phyloP scores from a whole-genome alignment of 352 stramenopile genomes.

The Ochromonadaceae sp. region DNA sequence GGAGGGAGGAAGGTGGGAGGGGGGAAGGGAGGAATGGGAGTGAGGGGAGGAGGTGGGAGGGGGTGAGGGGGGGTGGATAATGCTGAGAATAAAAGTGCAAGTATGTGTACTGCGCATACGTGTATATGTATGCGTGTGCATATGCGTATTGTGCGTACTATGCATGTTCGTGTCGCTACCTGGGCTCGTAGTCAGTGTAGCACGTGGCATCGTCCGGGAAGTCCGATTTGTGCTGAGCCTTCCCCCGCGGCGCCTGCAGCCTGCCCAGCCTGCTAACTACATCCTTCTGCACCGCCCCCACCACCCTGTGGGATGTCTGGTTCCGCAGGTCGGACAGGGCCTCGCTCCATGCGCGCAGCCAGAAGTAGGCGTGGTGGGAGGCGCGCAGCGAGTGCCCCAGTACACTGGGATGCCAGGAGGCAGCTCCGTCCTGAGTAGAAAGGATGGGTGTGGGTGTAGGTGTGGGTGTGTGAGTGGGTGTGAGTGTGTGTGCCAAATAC shows the following conservation, averaged over 20 bases:
- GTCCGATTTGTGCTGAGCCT: background rate
- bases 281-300: background rate
- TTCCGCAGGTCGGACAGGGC: background rate
- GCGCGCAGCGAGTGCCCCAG: constrained; percentile 4
- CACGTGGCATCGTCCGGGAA: background rate
- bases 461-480: too few species aligned
- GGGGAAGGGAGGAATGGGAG: too few species aligned
- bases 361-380: constrained; percentile 13
- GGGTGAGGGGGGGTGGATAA: background rate
- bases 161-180: background rate
- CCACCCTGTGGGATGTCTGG: background rate
- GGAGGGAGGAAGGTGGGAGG: too few species aligned
- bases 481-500: too few species aligned
- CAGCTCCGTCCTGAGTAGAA: background rate
- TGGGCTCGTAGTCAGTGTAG: constrained; percentile 11
- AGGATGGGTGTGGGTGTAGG: too few species aligned
- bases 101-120: background rate
- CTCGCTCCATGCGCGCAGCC: background rate
- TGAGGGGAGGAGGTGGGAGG: too few species aligned
- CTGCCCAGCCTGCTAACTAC: background rate
- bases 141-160: too few species aligned
- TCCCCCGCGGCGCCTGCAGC: background rate
- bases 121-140: background rate
- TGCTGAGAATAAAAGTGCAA: background rate
- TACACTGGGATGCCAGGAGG: constrained; percentile 12